Conservation (phyloP, 2,329 filamentous ascomycete species). For the Chaetomium sp. region DNA sequence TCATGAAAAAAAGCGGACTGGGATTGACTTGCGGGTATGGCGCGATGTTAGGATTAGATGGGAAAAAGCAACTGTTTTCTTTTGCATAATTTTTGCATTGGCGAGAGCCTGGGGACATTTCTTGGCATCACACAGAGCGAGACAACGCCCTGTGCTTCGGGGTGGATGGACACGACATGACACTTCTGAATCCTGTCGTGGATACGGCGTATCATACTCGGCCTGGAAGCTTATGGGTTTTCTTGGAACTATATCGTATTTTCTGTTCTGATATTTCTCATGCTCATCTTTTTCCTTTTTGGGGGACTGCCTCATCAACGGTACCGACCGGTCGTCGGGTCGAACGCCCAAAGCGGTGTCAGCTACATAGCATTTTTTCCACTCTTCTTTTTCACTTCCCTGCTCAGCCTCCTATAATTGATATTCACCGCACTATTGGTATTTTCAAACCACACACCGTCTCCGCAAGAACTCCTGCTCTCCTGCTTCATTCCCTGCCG, state of each 20-base stretch:
- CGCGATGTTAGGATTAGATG: slow-evolving; percentile 11
- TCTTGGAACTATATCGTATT: too few relatives aligned
- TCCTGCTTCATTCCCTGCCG: not conserved
- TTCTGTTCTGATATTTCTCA: too few relatives aligned
- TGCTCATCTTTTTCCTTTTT: too few relatives aligned
- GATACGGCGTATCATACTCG: not conserved
- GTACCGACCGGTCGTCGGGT: too few relatives aligned
- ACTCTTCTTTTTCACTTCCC: not conserved
- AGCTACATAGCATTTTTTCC: not conserved
- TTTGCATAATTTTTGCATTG: not conserved
- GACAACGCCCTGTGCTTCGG: not conserved
- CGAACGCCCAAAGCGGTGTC: too few relatives aligned
- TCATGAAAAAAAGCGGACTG: slow-evolving; percentile 6
- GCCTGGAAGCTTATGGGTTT: too few relatives aligned
- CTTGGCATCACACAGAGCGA: slow-evolving; percentile 1
- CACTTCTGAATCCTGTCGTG: slow-evolving; percentile 1
- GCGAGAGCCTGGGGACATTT: not conserved
- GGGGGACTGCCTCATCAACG: too few relatives aligned
- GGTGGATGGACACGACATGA: not conserved
- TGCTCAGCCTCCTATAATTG: not conserved
- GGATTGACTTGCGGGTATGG: slow-evolving; percentile 7
- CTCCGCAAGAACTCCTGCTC: not conserved
- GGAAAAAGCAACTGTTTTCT: slow-evolving; percentile 11
- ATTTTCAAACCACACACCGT: not conserved
- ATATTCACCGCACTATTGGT: not conserved